Evolutionary conservation across 106 monocot species (phyloP), one percentile per base, ranked within the genome.

Genomic region (Posidonia australis): DNA sequence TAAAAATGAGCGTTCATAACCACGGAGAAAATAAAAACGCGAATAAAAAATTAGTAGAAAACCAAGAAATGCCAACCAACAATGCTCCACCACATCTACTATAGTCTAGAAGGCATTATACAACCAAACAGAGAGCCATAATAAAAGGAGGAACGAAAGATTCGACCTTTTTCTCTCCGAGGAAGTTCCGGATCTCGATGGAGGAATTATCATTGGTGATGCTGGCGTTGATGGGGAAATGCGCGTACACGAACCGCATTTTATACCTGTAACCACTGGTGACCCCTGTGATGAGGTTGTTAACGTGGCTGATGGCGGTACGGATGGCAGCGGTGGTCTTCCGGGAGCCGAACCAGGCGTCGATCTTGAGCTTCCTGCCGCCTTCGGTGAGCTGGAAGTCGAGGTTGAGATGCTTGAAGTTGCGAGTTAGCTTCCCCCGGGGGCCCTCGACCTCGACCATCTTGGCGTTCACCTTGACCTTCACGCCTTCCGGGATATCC

Each of bases 171-270:
- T 84, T 89, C 77, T 84, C 84, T 23, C 88, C 84, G 14, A 89
- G 82, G 69, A 89, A 89, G 74, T 89, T 89, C 25, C 88, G 44
- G 77, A 89, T 89, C 74, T 89, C 88, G 54, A 82, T 84, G 49
- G 69, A 25, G 27, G 67, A 41, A 68, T 54, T 84, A 46, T 2
- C 25, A 44, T 66, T 65, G 61, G 70, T 65, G 76, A 89, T 89
- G 65, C 74, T 72, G 13, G 84, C 81, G 54, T 88, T 88, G 68
- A 88, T 88, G 51, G 88, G 88, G 47, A 89, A 89, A 58, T 89
- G 88, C 21, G 88, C 84, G 29, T 89, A 89, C 19, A 89, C 88
- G 26, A 89, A 84, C n/a, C 88, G 65, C 88, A 89, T 89, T 81
- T 82, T 89, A 77, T 89, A 89, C 28, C 84, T 78, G 51, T 75